Evolutionary conservation across 192 early-diverging fungal species (phyloP), one percentile per base, ranked within the genome.

Genomic region (Linnemannia exigua): DNA sequence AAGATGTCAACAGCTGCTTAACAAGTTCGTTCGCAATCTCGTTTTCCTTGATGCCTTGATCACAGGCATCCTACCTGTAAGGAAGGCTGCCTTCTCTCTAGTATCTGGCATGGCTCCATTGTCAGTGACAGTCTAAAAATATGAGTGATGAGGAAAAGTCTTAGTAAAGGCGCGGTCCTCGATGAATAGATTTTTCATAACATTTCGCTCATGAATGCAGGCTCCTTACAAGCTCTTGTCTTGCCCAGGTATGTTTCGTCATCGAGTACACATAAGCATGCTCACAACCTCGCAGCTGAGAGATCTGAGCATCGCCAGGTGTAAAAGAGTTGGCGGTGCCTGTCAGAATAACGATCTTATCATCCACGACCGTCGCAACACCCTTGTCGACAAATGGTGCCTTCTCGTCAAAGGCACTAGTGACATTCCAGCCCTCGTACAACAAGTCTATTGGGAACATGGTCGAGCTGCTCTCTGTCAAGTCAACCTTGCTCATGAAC

Each of bases 311-410:
- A 41, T 86, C 84, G 16, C 78, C 78, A 25, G 77, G 70, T 6
- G 84, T 86, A 20, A 86, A 86, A 8, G 84, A 79, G 36, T 86
- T 86, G 70, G 84, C 84, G 17, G 84, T 86, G 25, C 84, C 84
- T 5, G 84, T 80, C 22, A 86, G 76, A 22, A 86, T 80, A 0
- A 86, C 63, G 31, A 86, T 76, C 37, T 70, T 44, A 28, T 80
- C 70, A 8, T 63, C 41, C 5, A 80, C 78, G 19, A 86, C 25
- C 1, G 78, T 86, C 12, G 84, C 84, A 15, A 86, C 84, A 17
- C 75, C 79, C 61, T 72, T 80, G 38, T 71, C 75, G 5, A 86
- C 84, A 66, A 86, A 86, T 0, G 84, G 84, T 2, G 78, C 84
- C 20, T 63, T 76, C 69, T 86, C 78, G 58, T 86, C 66, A 63